A percentile compares a stretch with the other conserved stretches of the same genome.
These are phyloP conservation scores for Thecamonas trahens DNA, from an alignment of 78 protist species.

Conservation along the genomic window DNA sequence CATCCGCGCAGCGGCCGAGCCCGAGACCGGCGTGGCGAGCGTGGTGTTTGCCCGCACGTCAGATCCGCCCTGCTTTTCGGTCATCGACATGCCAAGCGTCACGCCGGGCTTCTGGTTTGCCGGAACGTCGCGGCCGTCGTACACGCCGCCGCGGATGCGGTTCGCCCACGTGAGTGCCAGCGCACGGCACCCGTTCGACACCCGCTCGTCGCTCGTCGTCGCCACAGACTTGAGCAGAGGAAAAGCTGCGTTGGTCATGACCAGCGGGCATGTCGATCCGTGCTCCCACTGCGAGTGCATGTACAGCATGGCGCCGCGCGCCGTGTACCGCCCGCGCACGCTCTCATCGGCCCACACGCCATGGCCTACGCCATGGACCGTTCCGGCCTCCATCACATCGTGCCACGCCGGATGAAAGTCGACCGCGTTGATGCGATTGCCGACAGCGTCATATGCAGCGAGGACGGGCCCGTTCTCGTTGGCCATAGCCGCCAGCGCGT, in stretches of 20 bases:
- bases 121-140: conserved; percentile 13
- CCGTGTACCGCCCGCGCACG: conserved; percentile 1
- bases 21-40: conserved; percentile 8
- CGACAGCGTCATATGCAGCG: conserved; percentile 16
- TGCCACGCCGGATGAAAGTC: conserved; percentile 18
- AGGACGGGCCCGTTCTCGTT: conserved; percentile 8
- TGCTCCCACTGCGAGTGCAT: conserved; percentile 1
- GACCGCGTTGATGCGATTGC: conserved; percentile 20
- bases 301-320: not conserved
- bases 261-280: conserved; percentile 19
- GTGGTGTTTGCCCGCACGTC: conserved; percentile 39
- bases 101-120: conserved; percentile 1
- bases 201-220: no score
- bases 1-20: no score
- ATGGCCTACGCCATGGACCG: not conserved
- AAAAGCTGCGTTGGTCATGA: conserved; percentile 23
- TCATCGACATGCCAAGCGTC: conserved; percentile 33
- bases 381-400: not conserved
- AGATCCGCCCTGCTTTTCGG: conserved; percentile 31
- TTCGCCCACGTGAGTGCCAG: no score
- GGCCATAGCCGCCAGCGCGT: no score
- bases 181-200: no score
- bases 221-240: no score
- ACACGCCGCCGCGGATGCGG: no score
- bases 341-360: conserved; percentile 6